Evolutionary conservation across 1,284 basidiomycete genomes (phyloP), one percentile per base, ranked within the genome.

Genomic region (Clitocybe nebularis): DNA sequence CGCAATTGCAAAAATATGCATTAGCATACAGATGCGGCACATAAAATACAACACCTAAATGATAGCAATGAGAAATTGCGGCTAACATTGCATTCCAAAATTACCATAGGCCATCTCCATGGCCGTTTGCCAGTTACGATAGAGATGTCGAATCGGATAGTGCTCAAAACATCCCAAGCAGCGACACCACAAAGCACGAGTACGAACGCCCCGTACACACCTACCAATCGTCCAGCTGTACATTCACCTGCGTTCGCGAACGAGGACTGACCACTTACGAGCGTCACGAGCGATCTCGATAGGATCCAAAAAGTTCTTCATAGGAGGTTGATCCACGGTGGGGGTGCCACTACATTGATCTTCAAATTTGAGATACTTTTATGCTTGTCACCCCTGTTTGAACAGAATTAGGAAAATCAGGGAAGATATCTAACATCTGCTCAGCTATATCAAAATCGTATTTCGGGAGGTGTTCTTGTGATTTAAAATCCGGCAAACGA

Each of bases 101-200:
- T 14, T 25, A 62, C 62, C 62, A 64, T 64, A 19, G 61, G 59
- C 62, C 61, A 64, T 49, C 52, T 55, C 50, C 56, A 62, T 13
- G 47, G 49, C 26, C 62, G 45, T 34, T 55, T 60, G 5, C 60
- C 49, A 4, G 50, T 48, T 11, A 62, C 46, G 23, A 64, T 55
- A 19, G 60, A 62, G 37, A 60, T 41, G 40, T 64, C 61, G 38
- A 64, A 64, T 36, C 48, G 48, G 11, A 60, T 14, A 4, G 56
- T 60, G 20, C 53, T 56, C 16, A 60, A 23, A n/a, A 62, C 51
- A 38, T 64, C 57, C 61, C 62, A 64, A 6, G 52, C 46, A 2
- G 59, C 59, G 6, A 64, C 46, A n/a, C 62, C 61, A 36, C 49
- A 52, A 22, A 61, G 53, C 8, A 58, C 55, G 13, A 63, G 41